Conservation (phyloP, 345 rosid species). For the Acer negundo region DNA sequence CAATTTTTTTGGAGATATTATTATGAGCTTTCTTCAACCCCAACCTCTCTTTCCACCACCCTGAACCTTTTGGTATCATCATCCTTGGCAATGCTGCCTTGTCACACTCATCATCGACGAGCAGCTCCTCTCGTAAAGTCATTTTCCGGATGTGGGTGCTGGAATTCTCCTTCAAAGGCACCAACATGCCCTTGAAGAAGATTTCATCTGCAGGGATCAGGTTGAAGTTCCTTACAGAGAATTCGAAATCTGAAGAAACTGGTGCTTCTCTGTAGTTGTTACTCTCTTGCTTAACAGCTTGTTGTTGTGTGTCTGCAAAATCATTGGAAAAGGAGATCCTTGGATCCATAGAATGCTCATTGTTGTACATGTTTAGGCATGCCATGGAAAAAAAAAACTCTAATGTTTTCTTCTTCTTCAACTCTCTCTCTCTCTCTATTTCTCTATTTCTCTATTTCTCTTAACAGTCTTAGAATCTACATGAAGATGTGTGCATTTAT, state of each 20-base stretch:
- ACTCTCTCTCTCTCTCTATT: constrained; percentile 19
- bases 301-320: constrained; percentile 54
- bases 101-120: constrained; percentile 35
- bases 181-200: constrained; percentile 68
- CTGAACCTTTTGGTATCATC: constrained; percentile 33
- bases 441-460: constrained; percentile 17
- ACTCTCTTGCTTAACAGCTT: constrained; percentile 33
- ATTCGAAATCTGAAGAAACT: constrained; percentile 79
- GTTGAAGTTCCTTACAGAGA: constrained; percentile 49
- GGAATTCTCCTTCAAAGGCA: constrained; percentile 58
- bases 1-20: constrained; percentile 24
- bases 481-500: constrained; percentile 40
- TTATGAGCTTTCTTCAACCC: constrained; percentile 37
- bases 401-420: not conserved
- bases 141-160: constrained; percentile 38
- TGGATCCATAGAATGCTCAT: constrained; percentile 61
- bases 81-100: constrained; percentile 20
- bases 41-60: constrained; percentile 62
- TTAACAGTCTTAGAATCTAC: constrained; percentile 32
- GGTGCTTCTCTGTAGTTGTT: constrained; percentile 79
- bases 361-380: constrained; percentile 48
- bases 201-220: constrained; percentile 82
- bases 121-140: constrained; percentile 69
- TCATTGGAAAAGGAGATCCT: constrained; percentile 95
- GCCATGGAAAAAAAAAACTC: constrained; percentile 28